Base-by-base conservation (phyloP, 2,329 filamentous ascomycete genomes). In the Hymenoscyphus infarciens region DNA sequence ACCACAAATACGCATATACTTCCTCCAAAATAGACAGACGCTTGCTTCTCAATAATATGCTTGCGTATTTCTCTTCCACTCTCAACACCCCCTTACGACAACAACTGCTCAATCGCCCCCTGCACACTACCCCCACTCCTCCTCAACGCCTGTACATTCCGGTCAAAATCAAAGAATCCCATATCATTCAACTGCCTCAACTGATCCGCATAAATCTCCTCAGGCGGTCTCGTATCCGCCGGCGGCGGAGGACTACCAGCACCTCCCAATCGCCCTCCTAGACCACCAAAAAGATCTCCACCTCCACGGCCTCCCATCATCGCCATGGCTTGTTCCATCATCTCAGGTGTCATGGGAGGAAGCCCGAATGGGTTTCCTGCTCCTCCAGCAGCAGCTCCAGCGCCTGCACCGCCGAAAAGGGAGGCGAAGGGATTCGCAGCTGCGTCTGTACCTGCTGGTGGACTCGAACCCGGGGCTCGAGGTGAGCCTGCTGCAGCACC, bases 111-210 rank as follows among this genome's bases (percentile, higher is more conserved):
- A 60, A 96, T 85, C 5, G 91, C 95, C 11, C 94, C 95, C 75
- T 98, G 92, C 49, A 98, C 95, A 74, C 91, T 97, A 11, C 95
- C 95, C 8, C 95, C 95, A 64, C 91, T 91, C 71, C 94, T 85
- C 75, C 94, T 84, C 72, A 99, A 79, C 5, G 95, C 95, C 61
- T 90, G 87, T 35, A 99, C 86, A 70, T 99, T 99, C 69, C 90
- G 81, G 59, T 99, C 94, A 73, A 98, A 99, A 74, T 99, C 93
- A 74, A 87, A 97, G 78, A 99, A 99, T 2, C 95, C 95, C 95
- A 99, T 99, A 68, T 98, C 95, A 75, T 99, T 99, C 66, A 99
- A 79, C 78, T 98, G 92, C 64, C 92, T 83, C 57, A 99, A 81
- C 77, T 99, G 94, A 35, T 91, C 87, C 2, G 90, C 92, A 71